phyloP scores from a whole-genome alignment of 2,329 filamentous ascomycete genomes.

The Fusarium praegraminearum region DNA sequence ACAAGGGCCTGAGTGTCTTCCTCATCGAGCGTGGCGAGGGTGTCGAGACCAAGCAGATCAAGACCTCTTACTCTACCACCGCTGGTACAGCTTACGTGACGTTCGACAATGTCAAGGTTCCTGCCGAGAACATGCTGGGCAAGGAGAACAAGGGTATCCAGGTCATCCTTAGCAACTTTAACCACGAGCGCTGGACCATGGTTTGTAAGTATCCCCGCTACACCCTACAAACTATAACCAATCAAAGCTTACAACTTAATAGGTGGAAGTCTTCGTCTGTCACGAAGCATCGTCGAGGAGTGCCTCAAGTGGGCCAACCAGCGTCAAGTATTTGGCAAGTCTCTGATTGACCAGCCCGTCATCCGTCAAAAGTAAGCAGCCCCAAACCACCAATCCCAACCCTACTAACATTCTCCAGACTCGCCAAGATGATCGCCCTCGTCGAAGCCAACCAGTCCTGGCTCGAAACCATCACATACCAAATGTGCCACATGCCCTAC shows the following conservation, averaged over 20 bases:
- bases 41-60: slow-evolving; percentile 81
- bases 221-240: not conserved
- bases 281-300: slow-evolving; percentile 80
- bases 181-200: slow-evolving; percentile 88
- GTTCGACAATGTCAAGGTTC: slow-evolving; percentile 89
- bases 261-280: slow-evolving; percentile 71
- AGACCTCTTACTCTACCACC: slow-evolving; percentile 82
- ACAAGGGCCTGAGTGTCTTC: slow-evolving; percentile 82
- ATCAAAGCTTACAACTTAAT: slow-evolving; percentile 24
- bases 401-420: slow-evolving; percentile 55
- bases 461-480: slow-evolving; percentile 86
- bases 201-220: slow-evolving; percentile 59
- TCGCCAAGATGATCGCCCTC: slow-evolving; percentile 88
- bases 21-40: slow-evolving; percentile 80
- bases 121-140: slow-evolving; percentile 80
- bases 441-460: slow-evolving; percentile 86
- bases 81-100: slow-evolving; percentile 85
- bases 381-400: not conserved
- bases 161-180: slow-evolving; percentile 88
- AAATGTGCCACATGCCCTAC: slow-evolving; percentile 90
- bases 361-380: slow-evolving; percentile 78
- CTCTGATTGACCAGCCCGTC: slow-evolving; percentile 83
- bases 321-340: slow-evolving; percentile 85
- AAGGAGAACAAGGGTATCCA: slow-evolving; percentile 88
- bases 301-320: slow-evolving; percentile 92